phyloP scores from a whole-genome alignment of 192 early-diverging fungal species.

The Coemansia sp. region DNA sequence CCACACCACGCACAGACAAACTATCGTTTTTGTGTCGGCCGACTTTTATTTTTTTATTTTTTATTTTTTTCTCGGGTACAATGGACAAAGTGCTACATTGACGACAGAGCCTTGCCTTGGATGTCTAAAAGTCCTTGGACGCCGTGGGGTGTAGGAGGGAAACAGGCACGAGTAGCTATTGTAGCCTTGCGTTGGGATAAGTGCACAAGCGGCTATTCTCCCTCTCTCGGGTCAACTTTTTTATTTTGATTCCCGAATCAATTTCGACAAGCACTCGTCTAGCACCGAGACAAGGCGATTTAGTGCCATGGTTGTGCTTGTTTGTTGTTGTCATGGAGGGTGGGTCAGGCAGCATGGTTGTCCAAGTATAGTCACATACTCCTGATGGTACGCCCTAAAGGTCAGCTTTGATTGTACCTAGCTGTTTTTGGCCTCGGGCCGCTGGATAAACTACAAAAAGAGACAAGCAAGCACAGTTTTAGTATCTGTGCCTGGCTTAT shows the following conservation, averaged over 20 bases:
- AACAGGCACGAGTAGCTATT: background rate
- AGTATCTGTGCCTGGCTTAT: background rate
- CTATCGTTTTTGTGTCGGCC: background rate
- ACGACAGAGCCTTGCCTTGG: background rate
- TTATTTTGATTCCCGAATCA: background rate
- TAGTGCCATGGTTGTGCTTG: background rate
- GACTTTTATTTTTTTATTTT: background rate
- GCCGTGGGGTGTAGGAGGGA: background rate
- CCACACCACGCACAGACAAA: conserved; percentile 2
- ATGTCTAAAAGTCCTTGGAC: background rate
- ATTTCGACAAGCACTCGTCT: background rate
- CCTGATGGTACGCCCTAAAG: background rate
- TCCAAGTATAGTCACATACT: background rate
- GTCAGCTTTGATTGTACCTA: background rate
- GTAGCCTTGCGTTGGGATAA: background rate
- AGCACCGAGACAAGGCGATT: background rate
- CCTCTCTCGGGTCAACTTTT: background rate
- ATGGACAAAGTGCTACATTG: background rate
- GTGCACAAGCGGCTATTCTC: conserved; percentile 7
- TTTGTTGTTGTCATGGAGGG: background rate
- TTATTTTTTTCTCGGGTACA: background rate
- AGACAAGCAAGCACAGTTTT: background rate
- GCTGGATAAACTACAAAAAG: conserved; percentile 1
- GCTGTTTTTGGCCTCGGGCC: background rate
- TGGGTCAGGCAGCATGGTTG: background rate